Percentiles rank a stretch among this genome's conserved stretches.
phyloP scores from a whole-genome alignment of 1,284 basidiomycete genomes.

The Trametes polyzona region DNA sequence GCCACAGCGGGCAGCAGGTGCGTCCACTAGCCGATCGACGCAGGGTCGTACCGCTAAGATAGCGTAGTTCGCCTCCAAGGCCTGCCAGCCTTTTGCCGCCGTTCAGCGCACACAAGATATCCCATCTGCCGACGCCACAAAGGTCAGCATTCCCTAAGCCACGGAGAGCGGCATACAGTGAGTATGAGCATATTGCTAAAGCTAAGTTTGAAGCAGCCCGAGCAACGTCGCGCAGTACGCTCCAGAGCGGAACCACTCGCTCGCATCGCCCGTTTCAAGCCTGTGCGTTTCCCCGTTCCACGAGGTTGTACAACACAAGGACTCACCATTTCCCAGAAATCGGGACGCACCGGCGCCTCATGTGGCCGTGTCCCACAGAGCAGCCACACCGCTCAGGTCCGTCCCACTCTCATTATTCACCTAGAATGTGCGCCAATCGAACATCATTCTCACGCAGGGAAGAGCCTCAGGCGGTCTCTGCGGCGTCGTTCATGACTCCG shows the following conservation, averaged over 20 bases:
- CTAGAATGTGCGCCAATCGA: neutral
- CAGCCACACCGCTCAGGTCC: constrained; percentile 7
- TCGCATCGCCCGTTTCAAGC: constrained; percentile 46
- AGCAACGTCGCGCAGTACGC: constrained; percentile 51
- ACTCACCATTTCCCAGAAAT: constrained; percentile 1
- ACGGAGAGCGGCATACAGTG: too few species aligned
- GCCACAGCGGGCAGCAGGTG: constrained; percentile 10
- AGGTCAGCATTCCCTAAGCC: too few species aligned
- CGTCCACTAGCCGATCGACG: neutral
- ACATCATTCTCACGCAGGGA: constrained; percentile 8
- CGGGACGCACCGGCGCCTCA: constrained; percentile 10
- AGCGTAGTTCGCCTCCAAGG: constrained; percentile 4
- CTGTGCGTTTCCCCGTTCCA: constrained; percentile 37
- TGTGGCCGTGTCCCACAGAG: neutral
- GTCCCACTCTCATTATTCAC: neutral
- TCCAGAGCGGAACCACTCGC: constrained; percentile 34
- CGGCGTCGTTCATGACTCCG: constrained; percentile 51
- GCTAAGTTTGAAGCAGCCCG: constrained; percentile 42
- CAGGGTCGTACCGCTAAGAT: neutral
- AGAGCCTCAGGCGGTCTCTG: constrained; percentile 2
- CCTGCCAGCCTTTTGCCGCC: constrained; percentile 22
- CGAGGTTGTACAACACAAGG: neutral
- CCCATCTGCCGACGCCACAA: constrained; percentile 66
- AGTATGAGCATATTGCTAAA: neutral
- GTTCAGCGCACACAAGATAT: constrained; percentile 27